A percentile compares a stretch with the other conserved stretches of the same genome.
phyloP scores from a whole-genome alignment of 176 grass and related monocot species.

The Avena atlantica region DNA sequence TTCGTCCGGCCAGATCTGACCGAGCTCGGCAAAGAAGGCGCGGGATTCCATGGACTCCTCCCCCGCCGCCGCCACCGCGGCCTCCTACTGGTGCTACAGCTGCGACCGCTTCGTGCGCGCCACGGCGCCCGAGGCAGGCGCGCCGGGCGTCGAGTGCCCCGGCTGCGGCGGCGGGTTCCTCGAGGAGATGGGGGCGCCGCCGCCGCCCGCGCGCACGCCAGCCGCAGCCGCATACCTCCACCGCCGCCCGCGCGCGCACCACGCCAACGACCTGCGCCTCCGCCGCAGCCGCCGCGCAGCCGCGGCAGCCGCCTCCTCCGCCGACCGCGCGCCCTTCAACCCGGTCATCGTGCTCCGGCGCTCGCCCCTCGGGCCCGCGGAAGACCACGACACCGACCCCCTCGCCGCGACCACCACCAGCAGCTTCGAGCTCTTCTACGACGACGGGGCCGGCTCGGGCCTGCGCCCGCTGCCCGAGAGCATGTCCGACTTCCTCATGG shows the following conservation, averaged over 20 bases:
- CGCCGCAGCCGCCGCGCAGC: constrained; percentile 48
- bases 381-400: too few species aligned
- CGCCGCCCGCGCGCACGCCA: neutral
- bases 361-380: constrained; percentile 3
- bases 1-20: constrained; percentile 39
- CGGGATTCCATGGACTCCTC: constrained; percentile 36
- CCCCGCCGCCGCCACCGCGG: neutral
- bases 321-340: constrained; percentile 77
- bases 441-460: constrained; percentile 81
- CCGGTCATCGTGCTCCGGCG: constrained; percentile 89
- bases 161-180: constrained; percentile 89
- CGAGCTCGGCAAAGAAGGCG: neutral
- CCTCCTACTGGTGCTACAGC: constrained; percentile 96
- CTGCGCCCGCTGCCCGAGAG: constrained; percentile 84
- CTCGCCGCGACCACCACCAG: neutral
- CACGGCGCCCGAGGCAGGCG: neutral
- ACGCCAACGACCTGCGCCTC: constrained; percentile 46
- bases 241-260: constrained; percentile 51
- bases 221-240: constrained; percentile 23
- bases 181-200: constrained; percentile 75
- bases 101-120: constrained; percentile 89
- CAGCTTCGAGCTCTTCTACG: constrained; percentile 96
- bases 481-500: constrained; percentile 98
- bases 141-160: constrained; percentile 59
- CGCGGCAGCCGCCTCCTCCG: neutral